A percentile compares a stretch with the other conserved stretches of the same genome.
phyloP scores from a whole-genome alignment of 1,139 yeast genomes.

The Debaryomyces sp. region DNA sequence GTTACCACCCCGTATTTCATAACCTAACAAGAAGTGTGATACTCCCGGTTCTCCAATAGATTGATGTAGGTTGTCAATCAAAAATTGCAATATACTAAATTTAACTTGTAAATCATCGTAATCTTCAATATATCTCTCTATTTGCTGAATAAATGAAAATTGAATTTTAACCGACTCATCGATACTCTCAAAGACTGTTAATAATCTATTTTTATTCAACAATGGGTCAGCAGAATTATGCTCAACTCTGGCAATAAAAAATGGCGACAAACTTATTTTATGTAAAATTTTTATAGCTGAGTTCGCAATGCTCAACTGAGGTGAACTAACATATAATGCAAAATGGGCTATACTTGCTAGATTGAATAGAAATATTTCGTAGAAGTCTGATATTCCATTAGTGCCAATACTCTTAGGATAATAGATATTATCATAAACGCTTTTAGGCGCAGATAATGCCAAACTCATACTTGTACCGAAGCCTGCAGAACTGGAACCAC shows the following conservation, averaged over 20 bases:
- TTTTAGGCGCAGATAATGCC: conserved; percentile 27
- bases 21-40: conserved; percentile 80
- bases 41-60: conserved; percentile 52
- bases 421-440: conserved; percentile 53
- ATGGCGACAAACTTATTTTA: conserved; percentile 52
- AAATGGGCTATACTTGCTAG: conserved; percentile 70
- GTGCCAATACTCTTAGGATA: conserved; percentile 58
- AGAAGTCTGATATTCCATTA: conserved; percentile 65
- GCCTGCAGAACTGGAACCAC: conserved; percentile 18
- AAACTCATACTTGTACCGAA: conserved; percentile 33
- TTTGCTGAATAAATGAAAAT: conserved; percentile 70
- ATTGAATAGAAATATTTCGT: conserved; percentile 70
- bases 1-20: conserved; percentile 40
- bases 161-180: conserved; percentile 74
- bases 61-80: conserved; percentile 51
- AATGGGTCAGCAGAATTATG: conserved; percentile 35
- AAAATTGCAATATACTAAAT: conserved; percentile 57
- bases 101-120: conserved; percentile 47
- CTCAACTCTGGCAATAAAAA: conserved; percentile 42
- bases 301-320: conserved; percentile 51
- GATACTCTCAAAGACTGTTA: conserved; percentile 71
- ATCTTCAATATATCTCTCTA: conserved; percentile 46
- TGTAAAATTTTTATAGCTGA: conserved; percentile 56
- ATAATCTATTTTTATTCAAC: conserved; percentile 60
- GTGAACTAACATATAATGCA: conserved; percentile 68